Evolutionary conservation across 2,329 filamentous ascomycete species (phyloP), one percentile per base, ranked within the genome.

Genomic region (Fusarium haematococcum): DNA sequence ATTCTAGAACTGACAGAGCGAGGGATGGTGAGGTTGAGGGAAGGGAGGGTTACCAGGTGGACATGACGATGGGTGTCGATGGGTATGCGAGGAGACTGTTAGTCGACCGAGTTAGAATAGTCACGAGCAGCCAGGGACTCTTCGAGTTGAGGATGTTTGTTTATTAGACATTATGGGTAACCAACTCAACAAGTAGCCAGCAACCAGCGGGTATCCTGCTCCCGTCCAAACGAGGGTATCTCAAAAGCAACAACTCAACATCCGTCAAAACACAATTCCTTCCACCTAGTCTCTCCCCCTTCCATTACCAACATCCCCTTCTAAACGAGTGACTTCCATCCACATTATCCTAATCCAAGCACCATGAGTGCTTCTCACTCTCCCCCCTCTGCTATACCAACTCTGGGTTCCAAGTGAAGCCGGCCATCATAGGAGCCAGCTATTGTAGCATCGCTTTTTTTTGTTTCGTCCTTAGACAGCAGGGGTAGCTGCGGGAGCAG

Each of bases 141-240:
- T 48, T 45, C 0, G 7, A 25, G 43, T 25, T 48, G 43, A 48
- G 43, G 23, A 48, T 50, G 25, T 50, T 48, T 32, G 8, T 27
- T 25, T 20, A 76, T 77, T 76, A 76, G 16, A 41, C 45, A 75
- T 77, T 75, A 71, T n/a, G 16, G 16, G 7, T 6, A 35, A 39
- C 30, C 25, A 27, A 18, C 25, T 23, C 23, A 33, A 39, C 56
- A 32, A 43, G n/a, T 20, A 63, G 45, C 16, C 20, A 54, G 30
- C n/a, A 68, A 30, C 30, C 30, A 33, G 39, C 71, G 65, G 69
- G 64, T 65, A 57, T 77, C 71, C 67, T 58, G 63, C 59, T 77
- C 68, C 70, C 65, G 61, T 58, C 48, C 64, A 70, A 76, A 77
- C 8, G 77, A 78, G 72, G 77, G 72, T 75, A 77, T 78, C 69